Base-by-base conservation (phyloP, 345 rosid genomes). In the Lumnitzera littorea region DNA sequence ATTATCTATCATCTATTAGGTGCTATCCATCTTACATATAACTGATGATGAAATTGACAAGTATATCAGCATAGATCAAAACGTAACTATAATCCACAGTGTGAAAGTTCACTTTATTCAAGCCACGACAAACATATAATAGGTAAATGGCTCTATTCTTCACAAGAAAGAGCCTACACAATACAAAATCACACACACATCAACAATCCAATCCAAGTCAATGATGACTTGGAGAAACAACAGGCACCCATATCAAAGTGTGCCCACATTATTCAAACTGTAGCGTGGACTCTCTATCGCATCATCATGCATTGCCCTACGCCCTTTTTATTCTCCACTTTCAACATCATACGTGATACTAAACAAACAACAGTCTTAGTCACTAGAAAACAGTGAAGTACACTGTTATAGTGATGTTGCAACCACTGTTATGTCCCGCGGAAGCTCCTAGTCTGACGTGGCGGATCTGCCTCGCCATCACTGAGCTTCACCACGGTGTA, bases 401-500 rank as follows among this genome's bases (percentile, higher is more conserved):
- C 43, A 36, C 43, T 7, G 10, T 36, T 36, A 0, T 4, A 0
- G 43, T 36, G 43, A 36, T 9, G 7, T 5, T 27, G 20, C 20
- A 20, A 20, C 20, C 20, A 20, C 20, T 20, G 20, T 24, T 48
- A 41, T 14, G 48, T 67, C 56, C 72, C 76, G 58, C 91, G 96
- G 79, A 94, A 87, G 82, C 96, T 86, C 71, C 99, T 81, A 62
- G 70, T 87, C 56, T 66, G 74, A 55, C 90, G 89, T 4, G 97
- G 83, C 13, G 91, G 84, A 53, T 84, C 87, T 0, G 55, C 74
- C 60, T 71, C 91, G 0, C 62, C 81, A 0, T 80, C 96, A 2
- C 73, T 69, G 67, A 94, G 95, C 89, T 94, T 90, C 41, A 92
- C 97, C 14, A 64, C 58, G 0, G 96, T 78, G 82, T 94, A 90